phyloP scores from a whole-genome alignment of 352 stramenopile genomes.

The Phytophthora citrophthora region DNA sequence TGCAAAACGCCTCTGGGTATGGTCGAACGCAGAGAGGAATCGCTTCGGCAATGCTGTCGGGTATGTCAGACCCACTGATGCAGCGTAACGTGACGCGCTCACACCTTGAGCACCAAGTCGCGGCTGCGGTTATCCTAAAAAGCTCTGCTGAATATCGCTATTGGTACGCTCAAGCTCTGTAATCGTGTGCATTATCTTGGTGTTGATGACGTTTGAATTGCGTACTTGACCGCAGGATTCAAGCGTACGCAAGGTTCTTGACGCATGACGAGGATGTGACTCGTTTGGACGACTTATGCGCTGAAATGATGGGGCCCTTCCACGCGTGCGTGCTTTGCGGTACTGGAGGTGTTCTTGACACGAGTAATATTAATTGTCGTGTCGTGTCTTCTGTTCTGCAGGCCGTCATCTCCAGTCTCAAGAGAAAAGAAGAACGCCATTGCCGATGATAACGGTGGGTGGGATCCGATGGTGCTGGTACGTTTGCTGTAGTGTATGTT shows the following conservation, averaged over 20 bases:
- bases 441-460: slow-evolving; percentile 22
- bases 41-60: slow-evolving; percentile 71
- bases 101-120: slow-evolving; percentile 86
- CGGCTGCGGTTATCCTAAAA: slow-evolving; percentile 63
- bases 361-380: slow-evolving; percentile 2
- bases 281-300: slow-evolving; percentile 78
- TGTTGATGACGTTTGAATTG: slow-evolving; percentile 6
- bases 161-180: slow-evolving; percentile 51
- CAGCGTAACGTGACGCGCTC: slow-evolving; percentile 85
- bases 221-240: slow-evolving; percentile 50
- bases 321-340: slow-evolving; percentile 45
- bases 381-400: slow-evolving; percentile 6
- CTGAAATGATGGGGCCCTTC: slow-evolving; percentile 81
- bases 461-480: slow-evolving; percentile 57
- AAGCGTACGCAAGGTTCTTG: slow-evolving; percentile 86
- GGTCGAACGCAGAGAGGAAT: slow-evolving; percentile 69
- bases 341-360: background rate
- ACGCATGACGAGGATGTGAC: slow-evolving; percentile 78
- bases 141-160: slow-evolving; percentile 83
- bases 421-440: background rate
- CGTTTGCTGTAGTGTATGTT: slow-evolving; percentile 15
- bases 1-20: slow-evolving; percentile 85
- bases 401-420: slow-evolving; percentile 19
- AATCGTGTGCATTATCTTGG: background rate
- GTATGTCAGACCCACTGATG: slow-evolving; percentile 72